Conservation (phyloP, 2,329 filamentous ascomycete species). For the Epichloe gansuensis region DNA sequence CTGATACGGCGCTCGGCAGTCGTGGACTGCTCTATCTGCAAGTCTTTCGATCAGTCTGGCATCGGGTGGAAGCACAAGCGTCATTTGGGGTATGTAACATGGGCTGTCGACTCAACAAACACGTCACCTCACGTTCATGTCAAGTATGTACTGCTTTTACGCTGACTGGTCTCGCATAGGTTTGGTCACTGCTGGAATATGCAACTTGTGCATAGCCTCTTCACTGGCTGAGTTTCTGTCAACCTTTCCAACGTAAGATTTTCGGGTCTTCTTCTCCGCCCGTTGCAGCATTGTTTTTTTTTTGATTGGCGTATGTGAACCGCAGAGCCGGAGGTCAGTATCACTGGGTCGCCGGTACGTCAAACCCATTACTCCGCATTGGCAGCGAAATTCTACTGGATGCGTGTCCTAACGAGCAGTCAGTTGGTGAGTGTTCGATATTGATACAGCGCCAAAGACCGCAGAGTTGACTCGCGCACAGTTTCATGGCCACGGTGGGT, state of each 20-base stretch:
- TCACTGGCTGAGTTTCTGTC: conserved; percentile 59
- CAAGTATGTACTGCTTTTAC: no score
- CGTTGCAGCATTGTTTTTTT: no score
- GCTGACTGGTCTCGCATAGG: conserved; percentile 6
- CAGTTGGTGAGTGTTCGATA: not conserved
- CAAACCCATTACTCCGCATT: conserved; percentile 11
- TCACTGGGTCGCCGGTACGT: conserved; percentile 51
- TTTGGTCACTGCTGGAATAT: conserved; percentile 20
- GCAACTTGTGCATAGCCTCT: conserved; percentile 37
- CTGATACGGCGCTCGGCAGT: conserved; percentile 7
- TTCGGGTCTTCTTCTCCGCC: not conserved
- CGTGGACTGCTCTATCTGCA: conserved; percentile 33
- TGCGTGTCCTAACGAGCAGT: not conserved
- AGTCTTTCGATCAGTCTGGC: conserved; percentile 40
- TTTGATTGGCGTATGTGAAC: no score
- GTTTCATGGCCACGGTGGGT: conserved; percentile 15
- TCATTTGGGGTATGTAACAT: conserved; percentile 49
- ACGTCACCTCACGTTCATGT: no score
- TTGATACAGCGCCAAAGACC: not conserved
- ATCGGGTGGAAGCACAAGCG: conserved; percentile 52
- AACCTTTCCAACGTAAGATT: conserved; percentile 35
- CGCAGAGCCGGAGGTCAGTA: conserved; percentile 44
- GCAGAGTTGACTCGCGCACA: not conserved
- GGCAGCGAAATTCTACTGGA: no score
- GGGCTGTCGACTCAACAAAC: not conserved